phyloP scores from a whole-genome alignment of 148 eudicot genomes.

The Heliamphora exappendiculata region DNA sequence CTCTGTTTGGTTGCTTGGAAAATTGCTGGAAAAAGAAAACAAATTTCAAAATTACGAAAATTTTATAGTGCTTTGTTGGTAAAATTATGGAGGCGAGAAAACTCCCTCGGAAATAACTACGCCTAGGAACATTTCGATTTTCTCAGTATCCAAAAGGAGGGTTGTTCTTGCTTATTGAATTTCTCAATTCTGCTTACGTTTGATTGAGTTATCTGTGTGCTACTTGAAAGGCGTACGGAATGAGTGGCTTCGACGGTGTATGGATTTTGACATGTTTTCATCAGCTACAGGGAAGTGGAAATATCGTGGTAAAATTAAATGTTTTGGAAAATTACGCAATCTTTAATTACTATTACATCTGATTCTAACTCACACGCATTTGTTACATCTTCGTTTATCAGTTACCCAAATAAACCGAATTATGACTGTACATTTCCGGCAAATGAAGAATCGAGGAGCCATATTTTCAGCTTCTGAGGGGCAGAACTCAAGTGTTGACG shows the following conservation, averaged over 20 bases:
- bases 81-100: not conserved
- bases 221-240: not conserved
- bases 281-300: not conserved
- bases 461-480: conserved; percentile 25
- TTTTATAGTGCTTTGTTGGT: not conserved
- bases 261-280: not conserved
- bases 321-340: not conserved
- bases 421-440: not conserved
- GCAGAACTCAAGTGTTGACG: conserved; percentile 20
- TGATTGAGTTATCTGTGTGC: not conserved
- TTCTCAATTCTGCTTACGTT: not conserved
- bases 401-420: not conserved
- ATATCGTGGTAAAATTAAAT: not conserved
- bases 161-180: no score
- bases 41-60: not conserved
- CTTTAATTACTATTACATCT: not conserved
- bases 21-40: not conserved
- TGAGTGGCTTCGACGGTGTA: not conserved
- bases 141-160: not conserved
- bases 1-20: not conserved
- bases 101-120: not conserved
- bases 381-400: not conserved
- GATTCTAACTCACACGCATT: not conserved
- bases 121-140: not conserved
- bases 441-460: conserved; percentile 17